phyloP scores from a whole-genome alignment of 2,329 filamentous ascomycete species.

The Chalaropsis ovoidea region DNA sequence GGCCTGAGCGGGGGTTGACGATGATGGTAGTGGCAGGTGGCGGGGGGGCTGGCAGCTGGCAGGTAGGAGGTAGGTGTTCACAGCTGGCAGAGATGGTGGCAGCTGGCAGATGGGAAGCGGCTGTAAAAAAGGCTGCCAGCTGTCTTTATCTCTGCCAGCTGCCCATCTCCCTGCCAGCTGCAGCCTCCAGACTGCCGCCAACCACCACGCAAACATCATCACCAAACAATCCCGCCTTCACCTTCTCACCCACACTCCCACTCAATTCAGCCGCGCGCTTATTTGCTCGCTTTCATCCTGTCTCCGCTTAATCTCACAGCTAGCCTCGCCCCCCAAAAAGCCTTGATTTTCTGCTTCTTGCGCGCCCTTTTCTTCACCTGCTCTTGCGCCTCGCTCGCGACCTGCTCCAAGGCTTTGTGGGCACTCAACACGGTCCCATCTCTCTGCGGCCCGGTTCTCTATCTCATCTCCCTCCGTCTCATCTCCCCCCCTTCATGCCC shows the following conservation, averaged over 20 bases:
- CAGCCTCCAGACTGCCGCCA: too few species aligned
- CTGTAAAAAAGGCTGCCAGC: too few species aligned
- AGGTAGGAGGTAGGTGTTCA: too few species aligned
- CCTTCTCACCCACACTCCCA: too few species aligned
- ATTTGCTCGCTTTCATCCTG: neutral
- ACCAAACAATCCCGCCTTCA: neutral
- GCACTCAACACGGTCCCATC: too few species aligned
- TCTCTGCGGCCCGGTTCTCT: neutral
- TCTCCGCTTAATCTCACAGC: too few species aligned
- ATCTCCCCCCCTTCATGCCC: neutral
- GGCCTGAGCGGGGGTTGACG: neutral
- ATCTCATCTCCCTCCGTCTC: constrained; percentile 1
- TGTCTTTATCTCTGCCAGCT: neutral
- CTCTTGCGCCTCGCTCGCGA: neutral
- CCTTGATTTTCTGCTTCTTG: neutral
- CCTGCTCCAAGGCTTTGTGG: neutral
- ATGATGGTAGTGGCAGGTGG: neutral
- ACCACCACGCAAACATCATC: neutral
- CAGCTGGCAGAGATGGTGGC: neutral
- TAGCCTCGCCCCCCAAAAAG: too few species aligned
- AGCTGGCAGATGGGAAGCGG: too few species aligned
- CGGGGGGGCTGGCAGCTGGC: too few species aligned
- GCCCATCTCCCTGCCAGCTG: neutral
- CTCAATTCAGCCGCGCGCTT: neutral
- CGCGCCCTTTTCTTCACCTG: neutral